Evolutionary conservation across 495 filamentous ascomycete genomes (phyloP).

Genomic region (Elasticomyces elasticus): DNA sequence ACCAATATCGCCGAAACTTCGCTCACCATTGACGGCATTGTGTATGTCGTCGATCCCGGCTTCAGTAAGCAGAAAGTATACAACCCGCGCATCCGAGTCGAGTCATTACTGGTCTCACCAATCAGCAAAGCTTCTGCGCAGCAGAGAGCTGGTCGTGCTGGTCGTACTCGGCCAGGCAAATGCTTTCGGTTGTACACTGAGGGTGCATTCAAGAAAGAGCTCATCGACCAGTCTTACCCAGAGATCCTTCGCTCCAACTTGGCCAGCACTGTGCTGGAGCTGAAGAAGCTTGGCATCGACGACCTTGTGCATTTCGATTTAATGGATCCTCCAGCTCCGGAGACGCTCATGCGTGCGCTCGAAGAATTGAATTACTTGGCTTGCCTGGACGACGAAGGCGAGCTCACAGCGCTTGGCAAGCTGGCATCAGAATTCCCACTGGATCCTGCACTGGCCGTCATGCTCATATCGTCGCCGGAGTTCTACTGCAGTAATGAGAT

Average conservation of each 20-base stretch:
- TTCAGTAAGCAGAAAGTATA: conserved; percentile 99
- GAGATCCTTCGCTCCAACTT: conserved; percentile 93
- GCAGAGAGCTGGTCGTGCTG: conserved; percentile 61
- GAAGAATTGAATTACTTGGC: conserved; percentile 97
- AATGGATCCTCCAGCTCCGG: conserved; percentile 96
- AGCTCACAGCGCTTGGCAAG: conserved; percentile 73
- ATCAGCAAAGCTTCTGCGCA: conserved; percentile 98
- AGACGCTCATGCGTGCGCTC: conserved; percentile 96
- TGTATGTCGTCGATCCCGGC: conserved; percentile 96
- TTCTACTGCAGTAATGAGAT: conserved; percentile 99
- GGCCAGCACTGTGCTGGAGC: conserved; percentile 83
- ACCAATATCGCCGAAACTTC: conserved; percentile 98
- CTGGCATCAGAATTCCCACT: conserved; percentile 93
- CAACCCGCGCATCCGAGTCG: conserved; percentile 90
- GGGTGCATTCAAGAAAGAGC: conserved; percentile 91
- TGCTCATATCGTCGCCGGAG: conserved; percentile 94
- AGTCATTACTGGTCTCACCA: conserved; percentile 88
- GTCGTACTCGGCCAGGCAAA: conserved; percentile 90
- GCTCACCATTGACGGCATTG: conserved; percentile 96
- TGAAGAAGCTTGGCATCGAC: conserved; percentile 94
- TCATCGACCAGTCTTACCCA: conserved; percentile 92
- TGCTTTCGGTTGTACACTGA: conserved; percentile 96
- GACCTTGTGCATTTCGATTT: conserved; percentile 97
- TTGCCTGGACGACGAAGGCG: conserved; percentile 92
- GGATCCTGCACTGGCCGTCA: conserved; percentile 89